Conservation (phyloP, 2,329 filamentous ascomycete genomes). For the Epichloe gansuensis region DNA sequence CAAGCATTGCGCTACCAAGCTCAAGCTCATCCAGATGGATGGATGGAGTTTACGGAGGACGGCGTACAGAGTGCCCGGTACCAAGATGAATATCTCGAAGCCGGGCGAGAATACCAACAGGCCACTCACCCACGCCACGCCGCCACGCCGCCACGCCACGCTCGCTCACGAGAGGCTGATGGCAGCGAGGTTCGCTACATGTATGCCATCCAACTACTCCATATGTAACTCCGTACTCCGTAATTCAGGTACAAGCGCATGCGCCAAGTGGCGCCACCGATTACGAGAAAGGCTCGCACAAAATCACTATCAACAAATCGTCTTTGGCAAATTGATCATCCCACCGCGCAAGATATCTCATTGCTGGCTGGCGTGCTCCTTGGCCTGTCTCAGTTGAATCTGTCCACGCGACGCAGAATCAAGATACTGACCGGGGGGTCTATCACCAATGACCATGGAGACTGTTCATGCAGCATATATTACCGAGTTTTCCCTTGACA, state of each 20-base stretch:
- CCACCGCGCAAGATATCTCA: background rate
- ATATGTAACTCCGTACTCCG: background rate
- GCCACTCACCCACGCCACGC: no score
- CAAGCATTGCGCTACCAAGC: background rate
- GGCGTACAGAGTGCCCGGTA: background rate
- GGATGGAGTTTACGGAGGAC: background rate
- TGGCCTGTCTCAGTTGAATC: constrained; percentile 2
- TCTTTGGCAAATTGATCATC: background rate
- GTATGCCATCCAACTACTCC: background rate
- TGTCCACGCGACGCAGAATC: background rate
- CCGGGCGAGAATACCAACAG: background rate
- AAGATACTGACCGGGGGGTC: background rate
- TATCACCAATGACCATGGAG: background rate
- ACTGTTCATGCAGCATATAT: background rate
- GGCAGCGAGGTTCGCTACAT: background rate
- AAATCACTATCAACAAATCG: background rate
- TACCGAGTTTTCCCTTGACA: background rate
- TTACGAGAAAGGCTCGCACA: background rate
- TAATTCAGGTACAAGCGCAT: constrained; percentile 3
- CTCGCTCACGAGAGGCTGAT: background rate
- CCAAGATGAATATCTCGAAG: background rate
- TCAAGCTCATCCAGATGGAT: background rate
- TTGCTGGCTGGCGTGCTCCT: background rate
- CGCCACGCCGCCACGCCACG: no score
- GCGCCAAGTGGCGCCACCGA: constrained; percentile 1